Base-by-base conservation (phyloP, 139 green algal genomes). In the Coccomyxa sp. region DNA sequence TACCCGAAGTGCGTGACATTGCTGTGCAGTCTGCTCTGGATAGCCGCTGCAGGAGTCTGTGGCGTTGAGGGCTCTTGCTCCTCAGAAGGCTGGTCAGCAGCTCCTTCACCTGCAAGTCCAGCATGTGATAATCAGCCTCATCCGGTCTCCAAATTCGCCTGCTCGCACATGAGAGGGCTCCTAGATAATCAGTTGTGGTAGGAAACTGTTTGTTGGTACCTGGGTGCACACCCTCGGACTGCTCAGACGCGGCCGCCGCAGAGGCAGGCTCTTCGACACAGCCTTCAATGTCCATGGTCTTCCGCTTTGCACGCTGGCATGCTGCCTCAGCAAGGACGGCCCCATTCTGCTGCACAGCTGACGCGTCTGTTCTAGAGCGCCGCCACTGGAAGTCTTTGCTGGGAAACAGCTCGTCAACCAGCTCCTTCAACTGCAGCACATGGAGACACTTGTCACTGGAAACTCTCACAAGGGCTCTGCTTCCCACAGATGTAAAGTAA, bases 401-500 rank as follows among this genome's bases (percentile, higher is more conserved):
- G 9, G 83, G 81, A 15, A 90, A 90, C 17, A 82, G 81, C 79
- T 81, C 15, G 0, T 16, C 18, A 23, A 90, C 57, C 57, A 90
- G 82, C 13, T 90, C 82, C 32, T 74, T 67, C 63, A 67, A 76
- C 80, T 83, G 80, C 77, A 81, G 23, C 45, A 59, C 79, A 82
- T 79, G 74, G 16, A 71, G 18, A 71, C 18, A 71, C 21, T 71
- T 71, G 63, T 51, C 38, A 51, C 38, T 51, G 38, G 25, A 76
- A 31, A 4, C 3, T 76, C 25, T n/a, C 67, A 76, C 3, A 76
- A n/a, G 25, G 67, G 27, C 27, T 3, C 25, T n/a, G 25, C 25
- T 27, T 76, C 67, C 67, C 25, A 76, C 67, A 76, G 4, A 76
- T 51, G 38, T 51, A 51, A 51, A 3, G 7, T 51, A 7, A 51